Evolutionary conservation across 768 basidiomycete genomes (phyloP).

Genomic region (Hygrocybe coccinea): DNA sequence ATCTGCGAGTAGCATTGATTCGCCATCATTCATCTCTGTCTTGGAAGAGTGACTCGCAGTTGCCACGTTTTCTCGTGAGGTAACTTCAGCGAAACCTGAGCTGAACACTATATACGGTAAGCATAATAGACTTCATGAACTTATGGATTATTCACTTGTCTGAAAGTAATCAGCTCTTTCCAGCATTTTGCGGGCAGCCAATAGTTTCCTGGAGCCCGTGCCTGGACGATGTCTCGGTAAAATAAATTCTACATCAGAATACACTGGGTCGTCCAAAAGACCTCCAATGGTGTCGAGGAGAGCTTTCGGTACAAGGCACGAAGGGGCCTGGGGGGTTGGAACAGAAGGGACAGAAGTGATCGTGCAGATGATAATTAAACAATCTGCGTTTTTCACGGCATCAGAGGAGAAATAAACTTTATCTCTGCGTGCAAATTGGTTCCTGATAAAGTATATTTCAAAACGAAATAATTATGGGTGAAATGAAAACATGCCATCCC

Average conservation of each 20-base stretch:
- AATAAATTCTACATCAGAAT: constrained; percentile 81
- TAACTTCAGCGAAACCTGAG: constrained; percentile 54
- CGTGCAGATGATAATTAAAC: constrained; percentile 71
- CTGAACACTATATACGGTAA: constrained; percentile 52
- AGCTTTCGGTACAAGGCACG: constrained; percentile 57
- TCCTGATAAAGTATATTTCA: constrained; percentile 38
- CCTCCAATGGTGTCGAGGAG: constrained; percentile 68
- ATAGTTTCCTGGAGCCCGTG: constrained; percentile 46
- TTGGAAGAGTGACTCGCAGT: background rate
- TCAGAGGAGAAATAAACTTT: constrained; percentile 56
- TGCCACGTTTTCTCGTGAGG: background rate
- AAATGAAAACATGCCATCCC: constrained; percentile 58
- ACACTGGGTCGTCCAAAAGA: constrained; percentile 73
- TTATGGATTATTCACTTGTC: constrained; percentile 44
- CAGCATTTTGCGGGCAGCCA: constrained; percentile 64
- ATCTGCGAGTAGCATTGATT: constrained; percentile 5
- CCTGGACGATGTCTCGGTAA: constrained; percentile 45
- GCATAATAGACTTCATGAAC: background rate
- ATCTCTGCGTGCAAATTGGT: constrained; percentile 76
- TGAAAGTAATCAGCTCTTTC: constrained; percentile 74
- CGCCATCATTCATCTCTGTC: background rate
- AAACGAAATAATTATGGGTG: background rate
- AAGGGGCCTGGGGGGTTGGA: constrained; percentile 39
- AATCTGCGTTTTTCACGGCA: constrained; percentile 53
- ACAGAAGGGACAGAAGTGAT: constrained; percentile 64